Evolutionary conservation across 176 grass and related monocot genomes (phyloP).

Genomic region (Bolboschoenus planiculmis): DNA sequence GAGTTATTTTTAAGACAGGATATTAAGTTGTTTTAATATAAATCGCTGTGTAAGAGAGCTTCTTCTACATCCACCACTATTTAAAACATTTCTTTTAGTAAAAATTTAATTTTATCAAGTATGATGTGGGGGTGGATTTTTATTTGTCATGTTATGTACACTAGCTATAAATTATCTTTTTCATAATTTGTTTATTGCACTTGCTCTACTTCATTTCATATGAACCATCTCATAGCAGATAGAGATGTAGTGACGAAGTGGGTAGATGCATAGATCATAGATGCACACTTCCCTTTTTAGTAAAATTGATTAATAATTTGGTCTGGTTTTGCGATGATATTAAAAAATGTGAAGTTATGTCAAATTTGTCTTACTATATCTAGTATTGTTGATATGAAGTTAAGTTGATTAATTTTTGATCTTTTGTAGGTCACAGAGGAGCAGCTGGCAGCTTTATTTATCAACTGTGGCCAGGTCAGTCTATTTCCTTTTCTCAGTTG

Average conservation of each 20-base stretch:
- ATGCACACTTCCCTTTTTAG: background rate
- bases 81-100: too few relatives aligned
- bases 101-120: background rate
- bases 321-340: background rate
- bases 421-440: slow-evolving; percentile 87
- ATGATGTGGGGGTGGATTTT: background rate
- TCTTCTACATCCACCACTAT: background rate
- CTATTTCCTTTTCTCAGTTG: slow-evolving; percentile 5
- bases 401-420: background rate
- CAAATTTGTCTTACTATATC: background rate
- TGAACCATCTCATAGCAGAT: background rate
- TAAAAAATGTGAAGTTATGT: background rate
- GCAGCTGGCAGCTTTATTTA: slow-evolving; percentile 88
- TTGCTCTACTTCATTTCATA: background rate
- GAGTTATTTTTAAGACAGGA: background rate
- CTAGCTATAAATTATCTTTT: background rate
- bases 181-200: background rate
- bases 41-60: background rate
- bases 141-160: background rate
- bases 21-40: background rate
- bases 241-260: background rate
- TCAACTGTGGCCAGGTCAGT: slow-evolving; percentile 76
- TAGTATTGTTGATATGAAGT: background rate
- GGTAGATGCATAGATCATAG: background rate
- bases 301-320: background rate